Conservation (phyloP, 2,329 filamentous ascomycete genomes). For the Ceratocystis alfenasii region DNA sequence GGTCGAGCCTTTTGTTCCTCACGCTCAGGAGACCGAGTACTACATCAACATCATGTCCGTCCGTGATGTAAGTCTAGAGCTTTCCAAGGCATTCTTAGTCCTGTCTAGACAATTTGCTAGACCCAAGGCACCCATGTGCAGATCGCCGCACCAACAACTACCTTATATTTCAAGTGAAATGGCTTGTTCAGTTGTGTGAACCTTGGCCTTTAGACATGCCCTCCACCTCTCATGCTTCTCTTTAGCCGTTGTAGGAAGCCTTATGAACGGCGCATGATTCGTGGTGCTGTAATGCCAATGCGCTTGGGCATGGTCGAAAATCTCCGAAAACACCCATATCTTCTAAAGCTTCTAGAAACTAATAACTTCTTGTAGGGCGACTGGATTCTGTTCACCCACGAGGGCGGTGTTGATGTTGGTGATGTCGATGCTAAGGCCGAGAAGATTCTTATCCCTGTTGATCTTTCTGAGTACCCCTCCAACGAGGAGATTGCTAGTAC, state of each 20-base stretch:
- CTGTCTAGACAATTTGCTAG: background rate
- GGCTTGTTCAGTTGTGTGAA: background rate
- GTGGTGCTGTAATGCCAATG: background rate
- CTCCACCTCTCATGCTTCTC: background rate
- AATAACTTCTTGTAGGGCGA: slow-evolving; percentile 58
- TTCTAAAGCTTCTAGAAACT: slow-evolving; percentile 24
- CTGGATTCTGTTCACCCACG: slow-evolving; percentile 99
- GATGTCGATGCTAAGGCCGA: slow-evolving; percentile 98
- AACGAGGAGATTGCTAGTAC: slow-evolving; percentile 81
- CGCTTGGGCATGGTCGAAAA: background rate
- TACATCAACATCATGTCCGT: slow-evolving; percentile 99
- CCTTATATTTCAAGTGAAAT: background rate
- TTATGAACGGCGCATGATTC: background rate
- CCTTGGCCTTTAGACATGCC: background rate
- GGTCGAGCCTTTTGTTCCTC: slow-evolving; percentile 92
- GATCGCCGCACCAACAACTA: background rate
- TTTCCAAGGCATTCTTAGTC: background rate
- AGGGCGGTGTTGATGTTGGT: slow-evolving; percentile 98
- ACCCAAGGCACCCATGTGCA: too few species aligned
- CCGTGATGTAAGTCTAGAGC: slow-evolving; percentile 69
- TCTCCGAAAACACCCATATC: background rate
- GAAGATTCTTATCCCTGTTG: slow-evolving; percentile 95
- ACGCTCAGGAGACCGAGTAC: slow-evolving; percentile 91
- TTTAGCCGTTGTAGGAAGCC: background rate
- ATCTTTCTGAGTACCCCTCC: slow-evolving; percentile 86